These are phyloP conservation scores for Xylaria castorea DNA, from an alignment of 495 filamentous ascomycete species.

Conservation along the genomic window DNA sequence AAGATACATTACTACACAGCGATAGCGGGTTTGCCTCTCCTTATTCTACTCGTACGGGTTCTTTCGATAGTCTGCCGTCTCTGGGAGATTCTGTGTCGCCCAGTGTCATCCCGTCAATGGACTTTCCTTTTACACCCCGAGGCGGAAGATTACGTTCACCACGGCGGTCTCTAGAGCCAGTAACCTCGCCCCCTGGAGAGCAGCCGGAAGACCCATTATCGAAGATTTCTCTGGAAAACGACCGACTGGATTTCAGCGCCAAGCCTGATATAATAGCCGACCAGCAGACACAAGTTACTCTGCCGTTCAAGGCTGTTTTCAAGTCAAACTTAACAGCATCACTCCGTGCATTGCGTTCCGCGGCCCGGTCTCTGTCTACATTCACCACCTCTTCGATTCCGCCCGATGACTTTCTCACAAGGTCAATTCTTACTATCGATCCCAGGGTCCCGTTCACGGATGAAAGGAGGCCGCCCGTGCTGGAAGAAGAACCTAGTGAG, in stretches of 20 bases:
- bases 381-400: constrained; percentile 76
- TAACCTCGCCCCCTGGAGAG: constrained; percentile 50
- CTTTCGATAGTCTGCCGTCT: constrained; percentile 57
- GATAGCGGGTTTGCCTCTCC: constrained; percentile 52
- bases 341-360: constrained; percentile 81
- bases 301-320: constrained; percentile 65
- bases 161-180: constrained; percentile 51
- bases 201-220: constrained; percentile 56
- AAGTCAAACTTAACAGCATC: constrained; percentile 97
- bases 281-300: constrained; percentile 47
- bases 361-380: constrained; percentile 81
- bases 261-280: constrained; percentile 32
- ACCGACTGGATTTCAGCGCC: constrained; percentile 51
- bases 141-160: constrained; percentile 47
- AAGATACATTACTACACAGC: constrained; percentile 47
- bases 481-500: constrained; percentile 77
- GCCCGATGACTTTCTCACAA: constrained; percentile 87
- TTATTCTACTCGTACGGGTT: constrained; percentile 52
- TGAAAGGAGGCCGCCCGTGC: constrained; percentile 82
- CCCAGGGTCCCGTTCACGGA: constrained; percentile 79
- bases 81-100: constrained; percentile 51
- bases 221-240: constrained; percentile 35
- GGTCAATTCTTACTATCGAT: constrained; percentile 79
- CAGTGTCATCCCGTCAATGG: constrained; percentile 48
- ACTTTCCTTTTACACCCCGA: constrained; percentile 46